These are phyloP conservation scores for Diversispora eburnea DNA, from an alignment of 192 early-diverging fungal genomes.

Conservation along the genomic window DNA sequence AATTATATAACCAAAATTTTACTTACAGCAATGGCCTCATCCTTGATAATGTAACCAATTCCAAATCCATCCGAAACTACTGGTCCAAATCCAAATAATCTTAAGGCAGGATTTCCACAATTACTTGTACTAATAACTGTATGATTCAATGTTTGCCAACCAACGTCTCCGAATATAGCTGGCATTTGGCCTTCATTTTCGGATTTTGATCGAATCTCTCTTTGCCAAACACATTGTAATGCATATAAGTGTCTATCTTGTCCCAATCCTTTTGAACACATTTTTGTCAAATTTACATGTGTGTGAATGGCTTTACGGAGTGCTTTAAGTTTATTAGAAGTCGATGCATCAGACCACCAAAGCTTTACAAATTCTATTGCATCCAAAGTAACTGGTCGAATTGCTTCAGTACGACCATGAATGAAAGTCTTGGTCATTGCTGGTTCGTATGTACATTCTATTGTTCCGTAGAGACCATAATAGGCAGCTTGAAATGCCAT, in stretches of 20 bases:
- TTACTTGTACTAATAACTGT: constrained; percentile 71
- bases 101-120: constrained; percentile 65
- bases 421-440: constrained; percentile 66
- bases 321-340: constrained; percentile 40
- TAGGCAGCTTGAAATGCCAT: constrained; percentile 81
- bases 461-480: constrained; percentile 65
- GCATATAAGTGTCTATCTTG: constrained; percentile 89
- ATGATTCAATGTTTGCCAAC: constrained; percentile 51
- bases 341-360: constrained; percentile 55
- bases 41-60: constrained; percentile 72
- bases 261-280: constrained; percentile 71
- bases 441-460: constrained; percentile 76
- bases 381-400: constrained; percentile 65
- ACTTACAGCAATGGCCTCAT: constrained; percentile 49
- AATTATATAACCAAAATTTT: neutral
- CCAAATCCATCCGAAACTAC: constrained; percentile 79
- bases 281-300: constrained; percentile 63
- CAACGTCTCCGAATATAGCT: constrained; percentile 39
- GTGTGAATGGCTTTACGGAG: constrained; percentile 59
- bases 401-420: constrained; percentile 82
- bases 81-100: constrained; percentile 77
- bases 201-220: constrained; percentile 17
- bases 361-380: constrained; percentile 59
- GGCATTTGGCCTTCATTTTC: constrained; percentile 33
- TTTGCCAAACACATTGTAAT: constrained; percentile 61